Percentiles rank a stretch among this genome's conserved stretches.
These are phyloP conservation scores for Isoetes engelmannii DNA, from an alignment of 83 land plant species.

Conservation along the genomic window DNA sequence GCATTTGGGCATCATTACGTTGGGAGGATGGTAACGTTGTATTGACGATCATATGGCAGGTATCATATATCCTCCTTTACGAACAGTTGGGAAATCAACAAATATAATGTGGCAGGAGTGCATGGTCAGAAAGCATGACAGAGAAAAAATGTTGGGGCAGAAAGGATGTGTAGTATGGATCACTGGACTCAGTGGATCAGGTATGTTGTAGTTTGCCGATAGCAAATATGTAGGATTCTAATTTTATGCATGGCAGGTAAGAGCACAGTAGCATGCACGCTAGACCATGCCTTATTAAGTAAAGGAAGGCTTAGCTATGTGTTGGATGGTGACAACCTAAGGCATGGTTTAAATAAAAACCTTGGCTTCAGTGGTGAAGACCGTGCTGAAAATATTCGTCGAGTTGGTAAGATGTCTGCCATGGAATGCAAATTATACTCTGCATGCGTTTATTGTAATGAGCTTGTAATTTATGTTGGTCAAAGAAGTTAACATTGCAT, in stretches of 20 bases:
- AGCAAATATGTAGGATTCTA: no score
- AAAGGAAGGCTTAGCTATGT: conserved; percentile 73
- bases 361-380: conserved; percentile 83
- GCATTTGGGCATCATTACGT: no score
- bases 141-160: conserved; percentile 55
- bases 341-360: conserved; percentile 82
- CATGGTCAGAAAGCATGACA: conserved; percentile 48
- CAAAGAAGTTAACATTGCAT: no score
- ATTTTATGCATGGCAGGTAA: conserved; percentile 40
- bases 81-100: conserved; percentile 48
- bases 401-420: conserved; percentile 51
- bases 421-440: neutral
- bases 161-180: conserved; percentile 80
- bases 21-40: neutral
- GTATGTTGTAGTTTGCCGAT: conserved; percentile 19
- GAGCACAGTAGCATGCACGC: conserved; percentile 90
- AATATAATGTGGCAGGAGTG: conserved; percentile 76
- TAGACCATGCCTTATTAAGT: conserved; percentile 53
- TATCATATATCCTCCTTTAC: conserved; percentile 14
- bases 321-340: conserved; percentile 86
- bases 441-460: no score
- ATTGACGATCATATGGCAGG: conserved; percentile 18
- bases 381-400: conserved; percentile 87
- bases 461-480: no score
- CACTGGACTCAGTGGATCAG: conserved; percentile 86